Percentiles rank a stretch among this genome's conserved stretches.
Evolutionary conservation across 208 protist genomes (phyloP).

Genomic region (Leishmania braziliensis): DNA sequence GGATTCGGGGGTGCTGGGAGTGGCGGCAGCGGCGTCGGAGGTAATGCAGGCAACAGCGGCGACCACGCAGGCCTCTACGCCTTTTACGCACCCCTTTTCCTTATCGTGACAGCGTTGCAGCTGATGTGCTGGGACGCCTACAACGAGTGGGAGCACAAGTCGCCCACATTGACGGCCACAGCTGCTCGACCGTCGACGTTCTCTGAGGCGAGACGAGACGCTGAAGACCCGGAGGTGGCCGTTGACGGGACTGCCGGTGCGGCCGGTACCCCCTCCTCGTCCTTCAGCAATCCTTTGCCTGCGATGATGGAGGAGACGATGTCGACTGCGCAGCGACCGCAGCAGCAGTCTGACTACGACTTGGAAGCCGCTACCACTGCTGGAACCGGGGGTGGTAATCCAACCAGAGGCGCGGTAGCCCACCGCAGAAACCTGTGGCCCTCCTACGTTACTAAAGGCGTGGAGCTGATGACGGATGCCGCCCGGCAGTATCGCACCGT

Average conservation of each 20-base stretch:
- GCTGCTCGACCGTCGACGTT: neutral
- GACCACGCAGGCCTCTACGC: conserved; percentile 5
- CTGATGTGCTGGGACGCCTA: conserved; percentile 81
- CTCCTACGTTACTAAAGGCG: conserved; percentile 46
- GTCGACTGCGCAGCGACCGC: neutral
- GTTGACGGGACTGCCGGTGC: neutral
- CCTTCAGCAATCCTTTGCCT: conserved; percentile 8
- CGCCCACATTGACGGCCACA: conserved; percentile 5
- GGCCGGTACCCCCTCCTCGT: neutral
- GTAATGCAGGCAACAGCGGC: conserved; percentile 13
- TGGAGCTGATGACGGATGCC: conserved; percentile 52
- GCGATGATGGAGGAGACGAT: conserved; percentile 17
- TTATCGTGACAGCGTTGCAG: conserved; percentile 75
- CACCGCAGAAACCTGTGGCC: neutral
- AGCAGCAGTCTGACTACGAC: conserved; percentile 1
- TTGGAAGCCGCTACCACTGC: neutral
- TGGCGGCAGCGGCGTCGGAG: neutral
- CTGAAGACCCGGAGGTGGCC: neutral
- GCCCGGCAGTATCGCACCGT: conserved; percentile 65
- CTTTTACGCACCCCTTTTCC: conserved; percentile 76
- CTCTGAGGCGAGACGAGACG: neutral
- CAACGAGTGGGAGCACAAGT: conserved; percentile 43
- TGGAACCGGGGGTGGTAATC: neutral
- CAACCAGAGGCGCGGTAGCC: neutral
- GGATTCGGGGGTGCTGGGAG: conserved; percentile 3